Evolutionary conservation across 345 rosid species (phyloP).

Genomic region (Populus simonii): DNA sequence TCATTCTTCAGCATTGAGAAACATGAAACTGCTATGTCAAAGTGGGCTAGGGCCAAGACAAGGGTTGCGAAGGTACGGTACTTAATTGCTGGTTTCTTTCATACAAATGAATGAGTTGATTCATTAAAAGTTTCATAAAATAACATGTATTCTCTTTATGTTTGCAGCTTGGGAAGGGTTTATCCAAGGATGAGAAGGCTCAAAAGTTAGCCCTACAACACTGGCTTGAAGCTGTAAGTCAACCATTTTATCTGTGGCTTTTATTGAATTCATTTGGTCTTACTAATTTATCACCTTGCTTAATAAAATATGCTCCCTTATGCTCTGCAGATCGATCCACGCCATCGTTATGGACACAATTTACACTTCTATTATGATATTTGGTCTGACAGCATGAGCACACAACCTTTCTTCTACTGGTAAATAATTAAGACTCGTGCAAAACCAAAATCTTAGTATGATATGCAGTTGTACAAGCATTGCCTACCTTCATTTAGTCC

Average conservation of each 20-base stretch:
- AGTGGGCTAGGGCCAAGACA: conserved; percentile 59
- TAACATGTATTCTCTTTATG: not conserved
- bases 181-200: conserved; percentile 68
- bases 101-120: not conserved
- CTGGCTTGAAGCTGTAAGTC: conserved; percentile 81
- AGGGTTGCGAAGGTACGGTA: conserved; percentile 58
- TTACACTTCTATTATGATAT: conserved; percentile 60
- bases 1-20: conserved; percentile 54
- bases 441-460: not conserved
- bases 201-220: conserved; percentile 69
- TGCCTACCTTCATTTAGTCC: not conserved
- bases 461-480: not conserved
- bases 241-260: not conserved
- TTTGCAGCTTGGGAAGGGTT: conserved; percentile 62
- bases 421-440: conserved; percentile 16
- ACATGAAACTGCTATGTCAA: conserved; percentile 56
- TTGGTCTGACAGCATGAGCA: conserved; percentile 57
- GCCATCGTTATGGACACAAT: conserved; percentile 83
- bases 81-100: too few species aligned
- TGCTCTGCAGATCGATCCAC: conserved; percentile 64
- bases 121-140: not conserved
- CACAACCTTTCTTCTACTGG: conserved; percentile 83
- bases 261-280: not conserved
- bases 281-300: not conserved
- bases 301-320: not conserved